Percentiles rank a stretch among this genome's conserved stretches.
Evolutionary conservation across 2,329 filamentous ascomycete species (phyloP).

Genomic region (Apiospora koreana): DNA sequence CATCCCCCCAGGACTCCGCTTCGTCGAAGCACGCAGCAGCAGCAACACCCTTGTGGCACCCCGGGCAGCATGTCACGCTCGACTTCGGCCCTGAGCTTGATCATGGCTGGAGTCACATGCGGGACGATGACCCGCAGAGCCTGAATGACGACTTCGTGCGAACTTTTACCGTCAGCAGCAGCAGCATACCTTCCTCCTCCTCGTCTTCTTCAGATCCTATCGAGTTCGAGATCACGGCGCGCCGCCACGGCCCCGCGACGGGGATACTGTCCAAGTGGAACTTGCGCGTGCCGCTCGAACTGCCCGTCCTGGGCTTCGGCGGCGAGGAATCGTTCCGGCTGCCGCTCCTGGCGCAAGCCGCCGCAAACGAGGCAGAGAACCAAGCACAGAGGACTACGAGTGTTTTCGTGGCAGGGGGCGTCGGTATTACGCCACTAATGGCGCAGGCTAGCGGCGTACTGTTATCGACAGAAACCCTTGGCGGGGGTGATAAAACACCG

Average conservation of each 20-base stretch:
- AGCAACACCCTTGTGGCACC: constrained; percentile 46
- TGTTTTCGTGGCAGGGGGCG: constrained; percentile 74
- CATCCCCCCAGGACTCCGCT: not conserved
- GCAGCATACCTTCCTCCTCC: constrained; percentile 24
- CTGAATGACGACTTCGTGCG: constrained; percentile 84
- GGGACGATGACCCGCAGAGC: constrained; percentile 74
- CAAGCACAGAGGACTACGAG: constrained; percentile 29
- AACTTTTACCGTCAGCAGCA: constrained; percentile 75
- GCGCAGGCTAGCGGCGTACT: constrained; percentile 61
- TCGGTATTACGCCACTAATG: constrained; percentile 83
- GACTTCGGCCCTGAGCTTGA: constrained; percentile 71
- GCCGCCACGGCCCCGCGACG: constrained; percentile 71
- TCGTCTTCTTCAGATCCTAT: constrained; percentile 15
- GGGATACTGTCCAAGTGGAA: constrained; percentile 62
- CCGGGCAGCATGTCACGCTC: constrained; percentile 78
- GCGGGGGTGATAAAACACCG: constrained; percentile 17
- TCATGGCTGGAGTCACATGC: constrained; percentile 79
- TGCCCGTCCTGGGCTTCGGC: constrained; percentile 73
- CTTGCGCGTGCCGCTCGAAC: constrained; percentile 53
- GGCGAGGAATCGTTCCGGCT: constrained; percentile 54
- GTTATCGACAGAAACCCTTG: constrained; percentile 20
- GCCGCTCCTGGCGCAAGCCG: constrained; percentile 14
- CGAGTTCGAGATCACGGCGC: constrained; percentile 72
- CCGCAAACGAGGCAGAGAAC: constrained; percentile 23
- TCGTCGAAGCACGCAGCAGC: not conserved